Percentiles rank a stretch among this genome's conserved stretches.
These are phyloP conservation scores for Starmerella bombi DNA, from an alignment of 805 yeast genomes.

Conservation along the genomic window DNA sequence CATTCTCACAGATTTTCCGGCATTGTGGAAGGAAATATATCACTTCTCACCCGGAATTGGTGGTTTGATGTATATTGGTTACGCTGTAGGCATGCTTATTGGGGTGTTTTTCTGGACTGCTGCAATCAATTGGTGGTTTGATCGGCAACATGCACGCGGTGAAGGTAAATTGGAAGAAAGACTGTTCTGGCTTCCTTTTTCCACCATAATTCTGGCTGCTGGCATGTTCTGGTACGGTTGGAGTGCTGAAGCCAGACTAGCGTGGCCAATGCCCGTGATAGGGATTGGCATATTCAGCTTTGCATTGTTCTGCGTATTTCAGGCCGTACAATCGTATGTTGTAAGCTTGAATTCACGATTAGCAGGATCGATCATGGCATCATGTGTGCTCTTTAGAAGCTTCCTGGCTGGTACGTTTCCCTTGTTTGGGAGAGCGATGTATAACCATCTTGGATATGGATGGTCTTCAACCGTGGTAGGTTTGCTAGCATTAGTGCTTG, in stretches of 20 bases:
- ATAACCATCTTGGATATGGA: conserved; percentile 44
- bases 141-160: conserved; percentile 26
- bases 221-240: conserved; percentile 64
- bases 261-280: conserved; percentile 50
- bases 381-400: conserved; percentile 56
- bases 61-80: conserved; percentile 47
- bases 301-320: conserved; percentile 49
- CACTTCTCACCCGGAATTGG: conserved; percentile 37
- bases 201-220: conserved; percentile 43
- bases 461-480: conserved; percentile 61
- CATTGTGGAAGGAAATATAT: conserved; percentile 36
- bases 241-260: conserved; percentile 44
- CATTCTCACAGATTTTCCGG: conserved; percentile 47
- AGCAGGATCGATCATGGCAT: conserved; percentile 55
- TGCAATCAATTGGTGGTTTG: conserved; percentile 32
- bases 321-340: conserved; percentile 51
- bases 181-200: conserved; percentile 38
- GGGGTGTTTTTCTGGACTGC: conserved; percentile 41
- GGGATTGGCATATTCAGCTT: conserved; percentile 51
- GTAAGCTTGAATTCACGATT: conserved; percentile 58
- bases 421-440: conserved; percentile 48
- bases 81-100: conserved; percentile 41
- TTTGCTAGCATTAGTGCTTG: conserved; percentile 41
- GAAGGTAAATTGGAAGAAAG: conserved; percentile 50
- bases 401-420: conserved; percentile 59